These are phyloP conservation scores for Cercospora zeae-maydis DNA, from an alignment of 2,329 filamentous ascomycete species.

Conservation along the genomic window DNA sequence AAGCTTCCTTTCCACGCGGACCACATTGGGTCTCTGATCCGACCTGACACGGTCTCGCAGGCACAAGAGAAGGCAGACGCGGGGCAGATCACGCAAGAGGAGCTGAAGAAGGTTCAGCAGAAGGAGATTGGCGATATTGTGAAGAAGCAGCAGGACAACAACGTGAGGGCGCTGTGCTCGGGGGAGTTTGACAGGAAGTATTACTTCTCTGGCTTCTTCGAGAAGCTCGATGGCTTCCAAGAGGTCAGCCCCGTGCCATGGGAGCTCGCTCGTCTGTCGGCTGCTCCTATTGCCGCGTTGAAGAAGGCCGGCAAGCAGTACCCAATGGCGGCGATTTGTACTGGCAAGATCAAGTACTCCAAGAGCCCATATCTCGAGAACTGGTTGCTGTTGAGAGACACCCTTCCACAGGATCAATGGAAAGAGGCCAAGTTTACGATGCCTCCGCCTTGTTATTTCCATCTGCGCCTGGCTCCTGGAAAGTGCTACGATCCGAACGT, in stretches of 20 bases:
- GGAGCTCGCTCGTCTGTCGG: constrained; percentile 37
- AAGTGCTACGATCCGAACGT: constrained; percentile 37
- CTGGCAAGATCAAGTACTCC: constrained; percentile 38
- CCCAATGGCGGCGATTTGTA: constrained; percentile 39
- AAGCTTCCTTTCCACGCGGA: constrained; percentile 66
- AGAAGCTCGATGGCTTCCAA: constrained; percentile 39
- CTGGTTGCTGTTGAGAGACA: constrained; percentile 36
- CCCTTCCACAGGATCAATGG: constrained; percentile 36
- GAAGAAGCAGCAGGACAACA: constrained; percentile 60
- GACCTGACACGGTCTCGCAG: constrained; percentile 59
- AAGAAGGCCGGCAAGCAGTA: constrained; percentile 41
- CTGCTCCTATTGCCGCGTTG: constrained; percentile 38
- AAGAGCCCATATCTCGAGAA: constrained; percentile 37
- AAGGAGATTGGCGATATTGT: constrained; percentile 64
- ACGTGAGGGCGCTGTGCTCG: constrained; percentile 62
- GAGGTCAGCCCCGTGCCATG: constrained; percentile 38
- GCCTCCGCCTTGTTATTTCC: constrained; percentile 40
- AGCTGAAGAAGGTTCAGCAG: constrained; percentile 61
- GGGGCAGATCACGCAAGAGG: constrained; percentile 52
- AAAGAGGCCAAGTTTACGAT: constrained; percentile 39
- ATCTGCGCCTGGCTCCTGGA: constrained; percentile 37
- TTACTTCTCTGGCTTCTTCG: constrained; percentile 41
- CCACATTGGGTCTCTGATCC: constrained; percentile 69
- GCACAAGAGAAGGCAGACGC: constrained; percentile 57
- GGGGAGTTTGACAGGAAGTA: constrained; percentile 59